phyloP scores from a whole-genome alignment of 1,139 yeast genomes.

The Protomyces pachydermus region DNA sequence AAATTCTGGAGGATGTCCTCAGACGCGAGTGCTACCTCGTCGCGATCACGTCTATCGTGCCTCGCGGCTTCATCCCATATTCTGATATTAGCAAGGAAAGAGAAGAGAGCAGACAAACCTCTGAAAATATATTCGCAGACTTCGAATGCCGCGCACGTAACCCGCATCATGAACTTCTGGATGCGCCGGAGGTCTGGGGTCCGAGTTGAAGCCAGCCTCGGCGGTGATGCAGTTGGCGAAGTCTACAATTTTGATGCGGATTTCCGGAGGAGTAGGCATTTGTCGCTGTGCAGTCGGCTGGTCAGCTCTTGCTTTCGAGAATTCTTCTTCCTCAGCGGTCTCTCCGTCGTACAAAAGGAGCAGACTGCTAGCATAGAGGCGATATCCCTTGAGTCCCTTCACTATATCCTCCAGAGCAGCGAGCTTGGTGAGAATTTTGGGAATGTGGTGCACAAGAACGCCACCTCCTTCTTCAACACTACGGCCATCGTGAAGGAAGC shows the following conservation, averaged over 20 bases:
- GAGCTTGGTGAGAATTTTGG: constrained; percentile 57
- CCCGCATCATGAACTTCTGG: constrained; percentile 68
- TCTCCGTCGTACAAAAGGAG: constrained; percentile 81
- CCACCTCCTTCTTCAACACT: constrained; percentile 47
- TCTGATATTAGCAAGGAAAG: neutral
- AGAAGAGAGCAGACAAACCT: neutral
- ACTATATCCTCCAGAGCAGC: constrained; percentile 56
- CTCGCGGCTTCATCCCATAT: constrained; percentile 21
- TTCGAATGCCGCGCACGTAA: constrained; percentile 70
- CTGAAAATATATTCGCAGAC: constrained; percentile 58
- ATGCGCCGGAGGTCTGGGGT: constrained; percentile 60
- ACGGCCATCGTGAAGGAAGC: constrained; percentile 75
- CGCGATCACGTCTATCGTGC: constrained; percentile 1
- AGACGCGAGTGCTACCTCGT: constrained; percentile 15
- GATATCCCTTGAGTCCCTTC: constrained; percentile 60
- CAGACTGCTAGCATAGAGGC: constrained; percentile 87
- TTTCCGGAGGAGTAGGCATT: constrained; percentile 33
- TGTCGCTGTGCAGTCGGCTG: constrained; percentile 14
- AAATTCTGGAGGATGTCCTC: constrained; percentile 10
- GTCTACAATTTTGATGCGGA: constrained; percentile 74
- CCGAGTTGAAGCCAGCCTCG: constrained; percentile 43
- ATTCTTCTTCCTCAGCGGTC: constrained; percentile 33
- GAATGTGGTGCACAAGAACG: constrained; percentile 56
- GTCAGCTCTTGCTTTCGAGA: neutral
- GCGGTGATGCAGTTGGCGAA: constrained; percentile 92